A percentile compares a stretch with the other conserved stretches of the same genome.
Conservation (phyloP, 768 basidiomycete genomes). For the Astraeus odoratus region DNA sequence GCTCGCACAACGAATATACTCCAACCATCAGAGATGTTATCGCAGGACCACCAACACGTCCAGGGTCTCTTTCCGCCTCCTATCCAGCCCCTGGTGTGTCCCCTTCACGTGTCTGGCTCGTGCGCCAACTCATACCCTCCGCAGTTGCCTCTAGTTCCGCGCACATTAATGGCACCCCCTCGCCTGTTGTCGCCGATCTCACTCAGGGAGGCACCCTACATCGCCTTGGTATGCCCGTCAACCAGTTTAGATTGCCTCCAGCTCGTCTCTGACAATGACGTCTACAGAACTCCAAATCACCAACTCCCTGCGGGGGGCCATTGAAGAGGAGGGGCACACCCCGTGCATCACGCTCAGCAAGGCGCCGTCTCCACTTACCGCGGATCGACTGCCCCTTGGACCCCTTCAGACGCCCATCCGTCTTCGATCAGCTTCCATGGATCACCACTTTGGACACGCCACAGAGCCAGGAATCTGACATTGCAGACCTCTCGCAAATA, state of each 20-base stretch:
- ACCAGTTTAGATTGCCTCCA: background rate
- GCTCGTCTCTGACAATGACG: conserved; percentile 8
- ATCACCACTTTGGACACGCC: conserved; percentile 49
- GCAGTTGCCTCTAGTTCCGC: conserved; percentile 19
- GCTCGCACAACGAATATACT: conserved; percentile 14
- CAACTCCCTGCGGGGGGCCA: conserved; percentile 31
- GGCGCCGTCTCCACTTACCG: conserved; percentile 36
- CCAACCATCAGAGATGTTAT: conserved; percentile 1
- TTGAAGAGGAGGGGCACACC: conserved; percentile 32
- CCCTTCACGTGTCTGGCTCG: background rate
- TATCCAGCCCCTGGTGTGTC: conserved; percentile 3
- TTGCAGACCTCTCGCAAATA: conserved; percentile 64
- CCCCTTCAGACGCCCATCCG: conserved; percentile 23
- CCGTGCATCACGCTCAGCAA: conserved; percentile 32
- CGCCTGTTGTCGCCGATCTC: conserved; percentile 34
- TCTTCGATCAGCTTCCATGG: conserved; percentile 66
- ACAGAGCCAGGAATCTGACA: conserved; percentile 43
- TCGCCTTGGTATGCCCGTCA: conserved; percentile 12
- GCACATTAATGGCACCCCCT: conserved; percentile 22
- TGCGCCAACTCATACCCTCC: conserved; percentile 3
- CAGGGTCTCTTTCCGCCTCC: background rate
- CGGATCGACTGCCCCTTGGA: conserved; percentile 36
- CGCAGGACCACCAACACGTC: background rate
- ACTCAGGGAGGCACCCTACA: conserved; percentile 23
- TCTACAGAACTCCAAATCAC: conserved; percentile 32